Percentiles rank a stretch among this genome's conserved stretches.
phyloP scores from a whole-genome alignment of 2,329 filamentous ascomycete species.

The Elsinoe fawcettii region DNA sequence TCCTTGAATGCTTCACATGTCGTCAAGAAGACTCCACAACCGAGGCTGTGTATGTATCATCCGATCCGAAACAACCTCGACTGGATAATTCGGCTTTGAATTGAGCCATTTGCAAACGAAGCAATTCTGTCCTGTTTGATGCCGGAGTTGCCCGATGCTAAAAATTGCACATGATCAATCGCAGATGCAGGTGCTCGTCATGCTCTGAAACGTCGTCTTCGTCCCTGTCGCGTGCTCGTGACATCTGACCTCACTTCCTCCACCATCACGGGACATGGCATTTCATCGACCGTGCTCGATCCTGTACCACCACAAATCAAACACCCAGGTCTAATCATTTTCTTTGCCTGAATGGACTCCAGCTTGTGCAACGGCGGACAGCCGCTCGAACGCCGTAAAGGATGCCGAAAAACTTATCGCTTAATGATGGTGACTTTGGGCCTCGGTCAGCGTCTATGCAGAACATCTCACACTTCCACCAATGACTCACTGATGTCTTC shows the following conservation, averaged over 20 bases:
- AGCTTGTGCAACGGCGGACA: background rate
- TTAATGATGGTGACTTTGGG: slow-evolving; percentile 17
- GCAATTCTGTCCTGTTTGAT: background rate
- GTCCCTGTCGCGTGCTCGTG: slow-evolving; percentile 2
- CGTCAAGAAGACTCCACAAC: background rate
- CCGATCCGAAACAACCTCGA: background rate
- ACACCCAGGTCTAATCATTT: background rate
- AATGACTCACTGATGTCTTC: slow-evolving; percentile 63
- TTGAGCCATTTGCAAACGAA: slow-evolving; percentile 6
- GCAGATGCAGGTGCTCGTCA: slow-evolving; percentile 8
- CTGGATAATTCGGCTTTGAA: slow-evolving; percentile 2
- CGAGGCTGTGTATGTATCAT: background rate
- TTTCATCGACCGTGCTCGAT: background rate
- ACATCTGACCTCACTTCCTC: slow-evolving; percentile 4
- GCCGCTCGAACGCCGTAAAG: background rate
- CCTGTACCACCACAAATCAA: slow-evolving; percentile 8
- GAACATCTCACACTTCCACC: background rate
- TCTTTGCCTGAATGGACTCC: background rate
- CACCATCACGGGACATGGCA: background rate
- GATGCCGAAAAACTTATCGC: slow-evolving; percentile 13
- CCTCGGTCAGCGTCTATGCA: slow-evolving; percentile 10
- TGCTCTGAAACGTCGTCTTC: background rate
- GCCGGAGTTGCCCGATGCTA: slow-evolving; percentile 6
- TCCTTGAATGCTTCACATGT: slow-evolving; percentile 2
- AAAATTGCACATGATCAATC: slow-evolving; percentile 3